Evolutionary conservation across 495 filamentous ascomycete species (phyloP), one percentile per base, ranked within the genome.

Genomic region (Recurvomyces mirabilis): DNA sequence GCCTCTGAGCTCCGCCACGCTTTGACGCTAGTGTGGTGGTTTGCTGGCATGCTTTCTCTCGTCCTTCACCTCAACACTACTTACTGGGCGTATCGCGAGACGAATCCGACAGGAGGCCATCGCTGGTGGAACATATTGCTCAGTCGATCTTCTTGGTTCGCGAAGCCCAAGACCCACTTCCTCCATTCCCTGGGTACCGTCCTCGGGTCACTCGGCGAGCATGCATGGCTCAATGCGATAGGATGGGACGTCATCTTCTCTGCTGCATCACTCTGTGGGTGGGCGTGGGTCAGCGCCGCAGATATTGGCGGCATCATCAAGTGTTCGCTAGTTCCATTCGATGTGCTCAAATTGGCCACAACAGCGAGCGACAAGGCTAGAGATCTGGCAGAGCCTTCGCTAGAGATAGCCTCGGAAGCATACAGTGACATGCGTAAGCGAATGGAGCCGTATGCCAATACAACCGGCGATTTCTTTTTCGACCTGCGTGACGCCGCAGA

Each of bases 241-340:
- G 38, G 39, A 13, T 43, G 30, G 30, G 47, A 49, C 31, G 47
- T 43, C n/a, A 3, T 49, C 5, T 23, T 49, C n/a, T 49, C 47
- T 4, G 13, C 22, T 6, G 5, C 12, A 12, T 35, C n/a, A n/a
- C 5, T 43, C 11, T 4, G 15, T 1, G 5, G 23, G 5, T 49
- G 47, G 47, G 15, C 33, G 20, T 13, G n/a, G 10, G 47, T 49
- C 3, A 43, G 32, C 21, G 14, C 17, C 7, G 18, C 40, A 6
- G 20, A 43, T 17, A 25, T 26, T 9, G 13, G 22, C 6, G 24
- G 20, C 6, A 43, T 49, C 24, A 5, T 37, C 17, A 43, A 49
- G 22, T 49, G 47, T 19, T 42, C 17, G 20, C 47, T 40, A 4
- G 43, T 35, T 38, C 17, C 40, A 18, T 31, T 38, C 2, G 47